Conservation (phyloP, 2,329 filamentous ascomycete genomes). For the Tolypocladium tundrense region DNA sequence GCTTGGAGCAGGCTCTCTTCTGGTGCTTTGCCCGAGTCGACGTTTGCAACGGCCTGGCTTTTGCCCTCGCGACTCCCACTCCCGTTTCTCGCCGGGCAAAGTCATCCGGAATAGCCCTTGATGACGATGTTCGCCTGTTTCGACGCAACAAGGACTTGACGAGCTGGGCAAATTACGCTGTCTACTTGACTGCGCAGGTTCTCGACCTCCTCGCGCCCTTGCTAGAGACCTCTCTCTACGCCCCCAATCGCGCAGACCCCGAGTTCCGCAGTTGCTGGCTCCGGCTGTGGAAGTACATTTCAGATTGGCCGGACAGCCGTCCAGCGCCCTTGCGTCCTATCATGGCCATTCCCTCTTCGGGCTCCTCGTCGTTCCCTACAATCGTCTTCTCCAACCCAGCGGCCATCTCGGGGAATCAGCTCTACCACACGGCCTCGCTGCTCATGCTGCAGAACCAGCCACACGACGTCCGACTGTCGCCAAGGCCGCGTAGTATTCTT, state of each 20-base stretch:
- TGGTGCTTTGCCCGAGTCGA: slow-evolving; percentile 48
- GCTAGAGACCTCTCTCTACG: slow-evolving; percentile 7
- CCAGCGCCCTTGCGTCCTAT: slow-evolving; percentile 25
- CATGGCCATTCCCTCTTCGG: slow-evolving; percentile 22
- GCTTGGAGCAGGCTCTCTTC: slow-evolving; percentile 39
- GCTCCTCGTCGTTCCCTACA: slow-evolving; percentile 37
- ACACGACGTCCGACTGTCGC: slow-evolving; percentile 24
- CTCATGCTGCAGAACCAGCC: slow-evolving; percentile 39
- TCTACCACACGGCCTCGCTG: slow-evolving; percentile 42
- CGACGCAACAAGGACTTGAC: slow-evolving; percentile 24
- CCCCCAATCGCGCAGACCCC: slow-evolving; percentile 11
- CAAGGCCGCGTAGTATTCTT: slow-evolving; percentile 26
- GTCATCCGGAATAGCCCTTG: slow-evolving; percentile 15
- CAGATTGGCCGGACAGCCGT: slow-evolving; percentile 28
- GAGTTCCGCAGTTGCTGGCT: slow-evolving; percentile 22
- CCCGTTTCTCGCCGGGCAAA: slow-evolving; percentile 34
- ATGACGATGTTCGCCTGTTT: slow-evolving; percentile 24
- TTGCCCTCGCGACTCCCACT: slow-evolving; percentile 38
- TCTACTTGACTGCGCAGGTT: slow-evolving; percentile 35
- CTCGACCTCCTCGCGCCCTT: slow-evolving; percentile 25
- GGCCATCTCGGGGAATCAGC: slow-evolving; percentile 43
- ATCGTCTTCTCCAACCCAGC: slow-evolving; percentile 40
- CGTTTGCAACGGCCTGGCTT: slow-evolving; percentile 42
- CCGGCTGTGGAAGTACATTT: slow-evolving; percentile 26
- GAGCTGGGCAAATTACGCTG: slow-evolving; percentile 39